phyloP scores from a whole-genome alignment of 345 rosid genomes.

The Clausena lansium region DNA sequence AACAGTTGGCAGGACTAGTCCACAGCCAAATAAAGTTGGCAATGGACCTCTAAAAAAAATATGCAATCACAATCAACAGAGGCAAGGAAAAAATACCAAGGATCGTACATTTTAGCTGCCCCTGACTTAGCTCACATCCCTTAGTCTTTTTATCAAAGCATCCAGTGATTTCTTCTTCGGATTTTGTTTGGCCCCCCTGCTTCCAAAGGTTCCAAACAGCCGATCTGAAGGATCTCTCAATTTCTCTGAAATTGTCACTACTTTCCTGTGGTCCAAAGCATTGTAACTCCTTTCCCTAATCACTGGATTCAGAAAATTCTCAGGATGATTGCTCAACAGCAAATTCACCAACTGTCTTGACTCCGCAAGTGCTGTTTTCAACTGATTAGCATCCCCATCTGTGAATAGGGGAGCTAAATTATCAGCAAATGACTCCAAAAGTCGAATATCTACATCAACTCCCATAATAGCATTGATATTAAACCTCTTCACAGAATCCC shows the following conservation, averaged over 20 bases:
- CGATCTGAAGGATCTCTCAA: conserved; percentile 86
- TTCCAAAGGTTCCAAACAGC: conserved; percentile 87
- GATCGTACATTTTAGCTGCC: conserved; percentile 26
- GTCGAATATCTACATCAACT: conserved; percentile 72
- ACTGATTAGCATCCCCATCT: conserved; percentile 75
- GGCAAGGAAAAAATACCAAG: conserved; percentile 21
- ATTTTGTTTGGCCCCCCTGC: conserved; percentile 81
- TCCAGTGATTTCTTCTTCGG: conserved; percentile 94
- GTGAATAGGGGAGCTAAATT: conserved; percentile 61
- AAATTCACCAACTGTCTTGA: conserved; percentile 78
- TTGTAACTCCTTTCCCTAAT: conserved; percentile 88
- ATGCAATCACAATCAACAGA: conserved; percentile 34
- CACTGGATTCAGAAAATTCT: conserved; percentile 81
- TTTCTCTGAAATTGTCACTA: conserved; percentile 78
- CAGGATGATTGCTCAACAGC: conserved; percentile 88
- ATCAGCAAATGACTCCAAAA: conserved; percentile 88
- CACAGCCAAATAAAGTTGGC: conserved; percentile 21
- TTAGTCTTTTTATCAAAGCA: conserved; percentile 81
- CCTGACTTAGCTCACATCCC: conserved; percentile 67
- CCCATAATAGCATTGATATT: conserved; percentile 78
- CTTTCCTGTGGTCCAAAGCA: conserved; percentile 75
- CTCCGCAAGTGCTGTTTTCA: conserved; percentile 77
- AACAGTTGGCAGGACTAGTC: conserved; percentile 16
- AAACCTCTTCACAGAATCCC: conserved; percentile 82
- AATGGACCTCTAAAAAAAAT: conserved; percentile 27